These are phyloP conservation scores for Irpex lacteus DNA, from an alignment of 1,284 basidiomycete genomes.

Conservation along the genomic window DNA sequence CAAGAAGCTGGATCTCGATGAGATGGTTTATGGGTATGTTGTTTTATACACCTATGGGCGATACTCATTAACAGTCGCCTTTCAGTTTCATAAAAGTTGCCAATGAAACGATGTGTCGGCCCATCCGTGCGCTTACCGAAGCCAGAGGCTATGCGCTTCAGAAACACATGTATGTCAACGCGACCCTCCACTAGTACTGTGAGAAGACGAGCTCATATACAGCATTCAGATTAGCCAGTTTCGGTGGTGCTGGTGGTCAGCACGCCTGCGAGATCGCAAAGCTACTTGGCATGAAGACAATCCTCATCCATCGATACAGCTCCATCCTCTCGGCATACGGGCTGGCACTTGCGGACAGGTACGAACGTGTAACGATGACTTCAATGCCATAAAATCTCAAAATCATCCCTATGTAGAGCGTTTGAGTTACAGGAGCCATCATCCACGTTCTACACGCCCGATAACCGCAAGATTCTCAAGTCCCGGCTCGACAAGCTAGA, in stretches of 20 bases:
- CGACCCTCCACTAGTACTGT: background rate
- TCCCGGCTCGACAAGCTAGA: conserved; percentile 69
- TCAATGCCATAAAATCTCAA: too few species aligned
- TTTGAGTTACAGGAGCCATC: conserved; percentile 87
- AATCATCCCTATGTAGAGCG: conserved; percentile 44
- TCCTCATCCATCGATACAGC: conserved; percentile 84
- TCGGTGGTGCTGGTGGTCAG: conserved; percentile 91
- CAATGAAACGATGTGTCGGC: conserved; percentile 91
- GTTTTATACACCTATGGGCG: background rate
- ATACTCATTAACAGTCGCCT: background rate
- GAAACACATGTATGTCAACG: conserved; percentile 66
- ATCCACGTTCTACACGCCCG: conserved; percentile 67
- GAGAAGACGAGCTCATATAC: background rate
- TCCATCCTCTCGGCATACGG: conserved; percentile 91
- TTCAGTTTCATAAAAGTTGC: conserved; percentile 87
- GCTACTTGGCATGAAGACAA: conserved; percentile 78
- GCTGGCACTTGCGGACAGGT: conserved; percentile 86
- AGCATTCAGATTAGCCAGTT: conserved; percentile 61
- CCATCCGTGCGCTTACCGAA: conserved; percentile 90
- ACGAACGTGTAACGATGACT: conserved; percentile 16
- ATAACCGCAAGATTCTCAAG: conserved; percentile 51
- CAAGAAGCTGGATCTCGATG: conserved; percentile 70
- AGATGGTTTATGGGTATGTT: conserved; percentile 82
- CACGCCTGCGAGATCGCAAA: conserved; percentile 88
- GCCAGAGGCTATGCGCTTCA: conserved; percentile 84